Evolutionary conservation across 768 basidiomycete species (phyloP).

Genomic region (Inosperma sp.): DNA sequence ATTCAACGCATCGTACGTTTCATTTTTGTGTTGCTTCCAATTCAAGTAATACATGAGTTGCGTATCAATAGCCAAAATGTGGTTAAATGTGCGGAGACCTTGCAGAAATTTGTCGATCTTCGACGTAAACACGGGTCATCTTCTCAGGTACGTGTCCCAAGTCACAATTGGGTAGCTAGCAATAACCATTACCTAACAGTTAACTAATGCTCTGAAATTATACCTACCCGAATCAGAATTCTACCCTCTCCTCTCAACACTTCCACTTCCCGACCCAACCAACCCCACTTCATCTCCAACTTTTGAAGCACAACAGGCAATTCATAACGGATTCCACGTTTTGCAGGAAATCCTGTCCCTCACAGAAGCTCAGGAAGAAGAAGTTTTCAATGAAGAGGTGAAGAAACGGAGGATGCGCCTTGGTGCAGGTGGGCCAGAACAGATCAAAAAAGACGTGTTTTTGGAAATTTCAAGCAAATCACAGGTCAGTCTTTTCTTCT

Average conservation of each 20-base stretch:
- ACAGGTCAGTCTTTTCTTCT: slow-evolving; percentile 37
- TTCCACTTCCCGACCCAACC: slow-evolving; percentile 76
- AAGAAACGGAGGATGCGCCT: slow-evolving; percentile 75
- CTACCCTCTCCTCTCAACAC: slow-evolving; percentile 53
- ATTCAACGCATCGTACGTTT: slow-evolving; percentile 53
- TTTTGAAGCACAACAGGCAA: slow-evolving; percentile 51
- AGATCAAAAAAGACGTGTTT: slow-evolving; percentile 58
- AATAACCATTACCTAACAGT: slow-evolving; percentile 34
- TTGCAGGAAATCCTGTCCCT: slow-evolving; percentile 69
- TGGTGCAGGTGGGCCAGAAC: slow-evolving; percentile 56
- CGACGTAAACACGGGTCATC: slow-evolving; percentile 57
- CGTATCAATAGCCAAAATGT: slow-evolving; percentile 57
- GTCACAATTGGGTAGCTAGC: not conserved
- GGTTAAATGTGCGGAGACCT: slow-evolving; percentile 70
- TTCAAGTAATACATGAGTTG: slow-evolving; percentile 3
- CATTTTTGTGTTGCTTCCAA: not conserved
- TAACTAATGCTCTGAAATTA: slow-evolving; percentile 60
- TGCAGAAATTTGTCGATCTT: slow-evolving; percentile 72
- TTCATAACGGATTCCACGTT: slow-evolving; percentile 66
- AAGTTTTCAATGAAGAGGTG: slow-evolving; percentile 58
- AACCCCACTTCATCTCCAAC: slow-evolving; percentile 62
- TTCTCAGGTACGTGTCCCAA: slow-evolving; percentile 43
- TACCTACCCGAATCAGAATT: slow-evolving; percentile 72
- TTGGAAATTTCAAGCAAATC: slow-evolving; percentile 61
- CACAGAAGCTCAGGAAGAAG: slow-evolving; percentile 59